These are phyloP conservation scores for Fusarium palustre DNA, from an alignment of 2,329 filamentous ascomycete species.

Conservation along the genomic window DNA sequence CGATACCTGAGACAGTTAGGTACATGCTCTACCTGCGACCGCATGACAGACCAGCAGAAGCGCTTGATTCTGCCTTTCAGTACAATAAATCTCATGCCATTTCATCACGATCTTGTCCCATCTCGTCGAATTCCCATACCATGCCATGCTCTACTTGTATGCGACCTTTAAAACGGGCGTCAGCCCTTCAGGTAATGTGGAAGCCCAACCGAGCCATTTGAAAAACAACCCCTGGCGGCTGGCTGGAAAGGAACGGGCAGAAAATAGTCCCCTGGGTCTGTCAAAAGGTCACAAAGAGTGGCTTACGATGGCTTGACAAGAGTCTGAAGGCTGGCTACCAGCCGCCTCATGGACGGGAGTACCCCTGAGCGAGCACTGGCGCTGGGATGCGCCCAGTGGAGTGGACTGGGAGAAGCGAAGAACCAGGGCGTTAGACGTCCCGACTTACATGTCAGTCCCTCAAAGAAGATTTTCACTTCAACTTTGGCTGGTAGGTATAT, in stretches of 20 bases:
- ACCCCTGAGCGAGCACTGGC: constrained; percentile 44
- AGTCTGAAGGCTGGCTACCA: constrained; percentile 20
- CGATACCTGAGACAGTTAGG: constrained; percentile 3
- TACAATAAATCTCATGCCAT: constrained; percentile 36
- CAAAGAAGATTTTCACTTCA: constrained; percentile 14
- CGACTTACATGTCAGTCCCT: constrained; percentile 38
- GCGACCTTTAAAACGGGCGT: constrained; percentile 25
- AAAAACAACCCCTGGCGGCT: constrained; percentile 25
- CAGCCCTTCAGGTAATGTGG: constrained; percentile 28
- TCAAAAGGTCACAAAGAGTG: constrained; percentile 26
- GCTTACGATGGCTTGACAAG: constrained; percentile 30
- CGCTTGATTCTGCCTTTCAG: constrained; percentile 14
- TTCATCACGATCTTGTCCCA: constrained; percentile 31
- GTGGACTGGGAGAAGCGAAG: constrained; percentile 8
- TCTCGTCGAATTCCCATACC: constrained; percentile 41
- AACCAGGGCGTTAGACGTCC: constrained; percentile 28
- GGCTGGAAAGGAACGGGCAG: constrained; percentile 14
- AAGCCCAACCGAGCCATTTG: constrained; percentile 35
- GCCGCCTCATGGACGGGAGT: constrained; percentile 32
- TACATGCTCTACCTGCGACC: constrained; percentile 31
- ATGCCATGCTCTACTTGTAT: constrained; percentile 36
- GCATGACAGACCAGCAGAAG: constrained; percentile 36
- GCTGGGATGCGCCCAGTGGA: constrained; percentile 47
- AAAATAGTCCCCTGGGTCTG: constrained; percentile 23
- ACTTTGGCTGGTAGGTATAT: constrained; percentile 3